These are phyloP conservation scores for Sporothrix pallida DNA, from an alignment of 2,329 filamentous ascomycete genomes.

Conservation along the genomic window DNA sequence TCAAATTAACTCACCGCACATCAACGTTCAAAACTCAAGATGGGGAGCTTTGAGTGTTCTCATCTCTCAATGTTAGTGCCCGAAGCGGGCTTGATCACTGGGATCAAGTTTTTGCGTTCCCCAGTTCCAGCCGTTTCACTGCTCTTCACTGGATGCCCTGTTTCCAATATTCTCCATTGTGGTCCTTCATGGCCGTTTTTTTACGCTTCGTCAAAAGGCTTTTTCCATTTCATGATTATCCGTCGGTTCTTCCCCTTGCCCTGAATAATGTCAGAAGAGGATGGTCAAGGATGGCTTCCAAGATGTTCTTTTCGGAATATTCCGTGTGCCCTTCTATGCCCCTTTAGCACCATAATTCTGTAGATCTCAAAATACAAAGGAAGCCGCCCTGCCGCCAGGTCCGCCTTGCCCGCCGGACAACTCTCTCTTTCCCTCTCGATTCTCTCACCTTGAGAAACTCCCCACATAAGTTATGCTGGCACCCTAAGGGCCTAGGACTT, in stretches of 20 bases:
- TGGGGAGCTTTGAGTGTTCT: background rate
- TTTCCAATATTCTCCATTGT: background rate
- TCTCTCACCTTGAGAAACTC: too few species aligned
- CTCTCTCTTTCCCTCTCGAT: background rate
- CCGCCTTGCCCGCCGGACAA: background rate
- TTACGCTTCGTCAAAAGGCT: too few species aligned
- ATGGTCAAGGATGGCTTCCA: too few species aligned
- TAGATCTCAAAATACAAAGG: background rate
- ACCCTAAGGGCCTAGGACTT: background rate
- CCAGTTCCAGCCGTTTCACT: background rate
- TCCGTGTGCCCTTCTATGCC: background rate
- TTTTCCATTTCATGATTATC: background rate
- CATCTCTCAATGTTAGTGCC: background rate
- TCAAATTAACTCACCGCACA: background rate
- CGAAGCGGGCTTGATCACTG: background rate
- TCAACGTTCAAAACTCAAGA: too few species aligned
- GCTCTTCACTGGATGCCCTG: background rate
- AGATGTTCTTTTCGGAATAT: background rate
- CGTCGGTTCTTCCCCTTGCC: background rate
- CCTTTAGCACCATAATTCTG: background rate
- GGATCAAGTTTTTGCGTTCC: slow-evolving; percentile 11
- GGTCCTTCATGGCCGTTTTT: background rate
- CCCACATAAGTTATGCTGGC: background rate
- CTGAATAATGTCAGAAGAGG: background rate
- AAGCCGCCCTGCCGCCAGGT: background rate